These are phyloP conservation scores for Malania oleifera DNA, from an alignment of 164 flowering plant genomes.

Conservation along the genomic window DNA sequence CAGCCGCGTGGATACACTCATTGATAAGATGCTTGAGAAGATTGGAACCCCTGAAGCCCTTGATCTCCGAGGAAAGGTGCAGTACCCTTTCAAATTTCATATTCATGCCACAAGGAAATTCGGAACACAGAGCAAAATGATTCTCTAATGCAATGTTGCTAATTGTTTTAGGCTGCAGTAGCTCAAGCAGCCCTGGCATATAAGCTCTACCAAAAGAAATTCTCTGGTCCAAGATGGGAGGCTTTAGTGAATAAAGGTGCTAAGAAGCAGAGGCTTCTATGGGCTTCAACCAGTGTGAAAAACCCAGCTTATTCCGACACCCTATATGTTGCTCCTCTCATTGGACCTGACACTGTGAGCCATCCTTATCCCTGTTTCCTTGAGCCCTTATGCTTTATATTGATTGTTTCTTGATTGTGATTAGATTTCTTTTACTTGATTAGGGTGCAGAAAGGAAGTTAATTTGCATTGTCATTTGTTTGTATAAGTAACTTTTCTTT, in stretches of 20 bases:
- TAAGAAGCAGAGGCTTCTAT: slow-evolving; percentile 96
- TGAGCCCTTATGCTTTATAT: neutral
- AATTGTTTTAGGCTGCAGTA: slow-evolving; percentile 76
- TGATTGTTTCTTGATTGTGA: no score
- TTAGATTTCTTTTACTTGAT: no score
- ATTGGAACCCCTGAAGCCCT: slow-evolving; percentile 94
- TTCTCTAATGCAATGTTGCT: slow-evolving; percentile 1
- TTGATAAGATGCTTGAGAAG: slow-evolving; percentile 94
- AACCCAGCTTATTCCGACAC: slow-evolving; percentile 96
- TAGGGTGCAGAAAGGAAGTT: no score
- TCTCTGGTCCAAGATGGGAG: slow-evolving; percentile 99
- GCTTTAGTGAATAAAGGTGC: slow-evolving; percentile 98
- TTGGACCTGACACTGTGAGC: slow-evolving; percentile 94
- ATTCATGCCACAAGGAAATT: neutral
- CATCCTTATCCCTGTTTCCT: slow-evolving; percentile 1
- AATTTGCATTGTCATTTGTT: no score
- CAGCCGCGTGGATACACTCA: slow-evolving; percentile 90
- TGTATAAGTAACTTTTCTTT: neutral
- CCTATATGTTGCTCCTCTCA: slow-evolving; percentile 86
- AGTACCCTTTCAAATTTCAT: neutral
- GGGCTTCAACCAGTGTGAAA: slow-evolving; percentile 99
- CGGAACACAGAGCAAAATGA: neutral
- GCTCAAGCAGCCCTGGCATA: slow-evolving; percentile 98
- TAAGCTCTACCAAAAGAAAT: slow-evolving; percentile 91
- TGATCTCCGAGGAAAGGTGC: slow-evolving; percentile 94